These are phyloP conservation scores for Cystobasidium sp. DNA, from an alignment of 1,284 basidiomycete genomes.

Conservation along the genomic window DNA sequence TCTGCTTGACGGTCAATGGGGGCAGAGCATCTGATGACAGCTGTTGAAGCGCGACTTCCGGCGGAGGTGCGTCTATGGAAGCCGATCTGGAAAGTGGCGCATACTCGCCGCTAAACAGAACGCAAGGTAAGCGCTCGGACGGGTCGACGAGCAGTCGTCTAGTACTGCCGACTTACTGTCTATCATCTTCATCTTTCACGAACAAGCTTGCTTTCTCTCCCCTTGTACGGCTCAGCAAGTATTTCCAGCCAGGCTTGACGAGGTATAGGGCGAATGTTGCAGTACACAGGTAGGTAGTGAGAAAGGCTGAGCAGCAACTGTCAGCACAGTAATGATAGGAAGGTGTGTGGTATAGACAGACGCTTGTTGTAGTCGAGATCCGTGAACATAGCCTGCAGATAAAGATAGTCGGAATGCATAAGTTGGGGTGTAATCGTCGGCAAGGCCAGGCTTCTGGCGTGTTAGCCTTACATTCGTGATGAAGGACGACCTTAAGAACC, in stretches of 20 bases:
- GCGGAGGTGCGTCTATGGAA: constrained; percentile 20
- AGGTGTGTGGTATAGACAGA: constrained; percentile 46
- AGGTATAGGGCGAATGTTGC: constrained; percentile 89
- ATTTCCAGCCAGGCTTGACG: constrained; percentile 60
- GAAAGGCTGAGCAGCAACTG: constrained; percentile 52
- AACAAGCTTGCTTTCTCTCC: background rate
- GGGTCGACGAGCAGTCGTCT: background rate
- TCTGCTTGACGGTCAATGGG: constrained; percentile 71
- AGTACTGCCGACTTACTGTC: constrained; percentile 2
- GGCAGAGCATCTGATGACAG: constrained; percentile 27
- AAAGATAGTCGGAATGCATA: background rate
- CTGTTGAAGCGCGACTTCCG: constrained; percentile 42
- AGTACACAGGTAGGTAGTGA: constrained; percentile 82
- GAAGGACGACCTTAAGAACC: constrained; percentile 50
- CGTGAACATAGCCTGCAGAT: constrained; percentile 50
- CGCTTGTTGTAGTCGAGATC: constrained; percentile 51
- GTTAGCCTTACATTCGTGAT: constrained; percentile 47
- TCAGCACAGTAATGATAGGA: background rate
- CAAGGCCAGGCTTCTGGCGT: constrained; percentile 12
- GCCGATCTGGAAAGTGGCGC: constrained; percentile 38
- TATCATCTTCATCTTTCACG: constrained; percentile 23
- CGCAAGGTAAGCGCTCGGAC: background rate
- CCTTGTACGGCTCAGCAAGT: constrained; percentile 2
- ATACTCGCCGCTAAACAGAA: constrained; percentile 31
- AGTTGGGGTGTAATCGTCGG: background rate